A percentile compares a stretch with the other conserved stretches of the same genome.
Conservation (phyloP, 345 rosid genomes). For the Lepidium aucheri region DNA sequence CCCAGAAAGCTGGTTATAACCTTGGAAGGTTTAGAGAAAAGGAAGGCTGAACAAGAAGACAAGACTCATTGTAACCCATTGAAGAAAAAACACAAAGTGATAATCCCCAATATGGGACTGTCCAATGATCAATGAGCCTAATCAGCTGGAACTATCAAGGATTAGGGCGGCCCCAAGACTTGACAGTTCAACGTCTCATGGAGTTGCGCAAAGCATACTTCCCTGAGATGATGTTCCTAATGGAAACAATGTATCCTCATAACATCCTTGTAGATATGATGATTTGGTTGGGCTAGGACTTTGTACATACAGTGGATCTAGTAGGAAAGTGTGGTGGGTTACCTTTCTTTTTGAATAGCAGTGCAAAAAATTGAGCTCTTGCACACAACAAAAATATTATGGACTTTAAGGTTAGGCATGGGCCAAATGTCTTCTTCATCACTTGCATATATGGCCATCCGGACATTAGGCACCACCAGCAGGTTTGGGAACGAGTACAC, state of each 20-base stretch:
- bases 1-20: no score
- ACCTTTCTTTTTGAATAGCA: background rate
- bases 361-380: background rate
- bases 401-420: background rate
- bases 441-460: background rate
- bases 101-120: no score
- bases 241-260: background rate
- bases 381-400: background rate
- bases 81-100: no score
- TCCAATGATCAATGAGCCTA: no score
- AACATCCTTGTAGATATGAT: background rate
- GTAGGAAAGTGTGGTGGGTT: background rate
- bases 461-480: rapidly evolving
- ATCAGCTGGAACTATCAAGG: no score
- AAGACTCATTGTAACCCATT: no score
- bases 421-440: background rate
- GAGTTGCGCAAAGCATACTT: background rate
- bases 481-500: background rate
- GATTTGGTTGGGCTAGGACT: background rate
- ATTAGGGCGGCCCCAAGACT: background rate
- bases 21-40: no score
- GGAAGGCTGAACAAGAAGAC: no score
- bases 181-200: background rate
- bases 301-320: background rate
- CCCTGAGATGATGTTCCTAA: background rate